Evolutionary conservation across 2,329 filamentous ascomycete genomes (phyloP), one percentile per base, ranked within the genome.

Genomic region (Stachybotrys echinatus): DNA sequence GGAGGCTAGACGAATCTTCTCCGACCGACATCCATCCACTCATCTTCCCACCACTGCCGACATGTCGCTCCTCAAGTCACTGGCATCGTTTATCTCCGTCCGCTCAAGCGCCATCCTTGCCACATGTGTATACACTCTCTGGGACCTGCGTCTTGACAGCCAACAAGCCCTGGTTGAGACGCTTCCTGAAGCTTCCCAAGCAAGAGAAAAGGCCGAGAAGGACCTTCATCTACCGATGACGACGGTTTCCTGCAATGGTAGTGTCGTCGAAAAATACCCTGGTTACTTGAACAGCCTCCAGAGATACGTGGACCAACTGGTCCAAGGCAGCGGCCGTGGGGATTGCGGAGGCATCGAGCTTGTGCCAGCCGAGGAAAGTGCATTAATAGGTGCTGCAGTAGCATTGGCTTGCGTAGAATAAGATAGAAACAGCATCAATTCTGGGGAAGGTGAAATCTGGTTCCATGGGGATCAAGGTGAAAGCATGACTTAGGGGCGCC

Each of bases 221-320:
- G 81, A 82, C 54, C 70, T 70, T 2, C 65, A 71, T 42, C 62
- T 77, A 7, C 61, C 63, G 31, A 68, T 71, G 50, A 83, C 80
- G 3, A 76, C 80, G 2, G 81, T 92, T n/a, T 86, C 86, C 4
- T 92, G 86, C 67, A 91, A 89, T 61, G 88, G 88, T 42, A 87
- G 84, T 23, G 87, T 92, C 46, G 84, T 92, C 47, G 87, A 92
- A 67, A 84, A 85, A 58, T 92, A 92, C 61, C 87, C 88, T 0
- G 72, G 74, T 7, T 92, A 90, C 65, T 72, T 79, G 20, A 67
- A 66, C 27, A 74, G 71, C 40, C 85, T 84, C 59, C 87, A 92
- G 64, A 63, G 63, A 6, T 83, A 83, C 57, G 68, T 92, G 44
- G 74, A 89, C 58, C 70, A 74, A 38, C 70, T 92, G 8, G 75